Percentiles rank a stretch among this genome's conserved stretches.
Conservation (phyloP, 2,329 filamentous ascomycete genomes). For the Chaetomium sp. region DNA sequence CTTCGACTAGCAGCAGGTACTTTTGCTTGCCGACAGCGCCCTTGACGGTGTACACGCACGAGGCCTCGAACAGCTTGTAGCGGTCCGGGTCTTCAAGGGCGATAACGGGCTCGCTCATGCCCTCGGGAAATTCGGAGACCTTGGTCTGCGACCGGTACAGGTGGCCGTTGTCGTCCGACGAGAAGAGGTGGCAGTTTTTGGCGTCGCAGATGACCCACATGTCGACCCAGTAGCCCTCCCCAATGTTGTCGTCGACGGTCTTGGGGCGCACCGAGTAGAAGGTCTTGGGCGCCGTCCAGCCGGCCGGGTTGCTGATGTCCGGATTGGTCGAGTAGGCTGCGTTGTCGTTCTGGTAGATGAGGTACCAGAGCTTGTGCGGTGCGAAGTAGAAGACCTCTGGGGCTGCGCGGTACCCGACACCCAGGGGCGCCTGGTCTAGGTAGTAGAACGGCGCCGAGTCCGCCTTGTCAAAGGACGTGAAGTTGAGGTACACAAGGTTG, state of each 20-base stretch:
- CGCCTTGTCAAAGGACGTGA: constrained; percentile 32
- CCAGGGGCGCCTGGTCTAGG: constrained; percentile 33
- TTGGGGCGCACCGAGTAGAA: constrained; percentile 31
- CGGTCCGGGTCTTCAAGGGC: constrained; percentile 25
- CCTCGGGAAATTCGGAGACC: constrained; percentile 29
- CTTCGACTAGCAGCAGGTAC: constrained; percentile 36
- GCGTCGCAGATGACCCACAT: constrained; percentile 38
- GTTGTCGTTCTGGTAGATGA: constrained; percentile 37
- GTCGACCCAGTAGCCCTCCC: constrained; percentile 36
- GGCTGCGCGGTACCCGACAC: constrained; percentile 35
- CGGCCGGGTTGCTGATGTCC: constrained; percentile 33
- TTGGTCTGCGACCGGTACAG: constrained; percentile 34
- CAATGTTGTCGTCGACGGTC: constrained; percentile 29
- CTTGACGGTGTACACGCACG: constrained; percentile 30
- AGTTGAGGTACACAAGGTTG: constrained; percentile 36
- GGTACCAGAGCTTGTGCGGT: constrained; percentile 37
- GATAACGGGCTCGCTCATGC: constrained; percentile 33
- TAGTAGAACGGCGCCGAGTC: constrained; percentile 31
- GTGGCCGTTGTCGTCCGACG: constrained; percentile 35
- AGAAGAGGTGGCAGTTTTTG: constrained; percentile 33
- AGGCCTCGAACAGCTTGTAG: constrained; percentile 32
- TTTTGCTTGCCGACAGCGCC: constrained; percentile 26
- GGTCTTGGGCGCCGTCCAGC: constrained; percentile 32
- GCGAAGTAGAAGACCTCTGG: constrained; percentile 37
- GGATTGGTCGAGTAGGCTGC: constrained; percentile 37